phyloP scores from a whole-genome alignment of 805 yeast genomes.

The Candida cerambycidarum region DNA sequence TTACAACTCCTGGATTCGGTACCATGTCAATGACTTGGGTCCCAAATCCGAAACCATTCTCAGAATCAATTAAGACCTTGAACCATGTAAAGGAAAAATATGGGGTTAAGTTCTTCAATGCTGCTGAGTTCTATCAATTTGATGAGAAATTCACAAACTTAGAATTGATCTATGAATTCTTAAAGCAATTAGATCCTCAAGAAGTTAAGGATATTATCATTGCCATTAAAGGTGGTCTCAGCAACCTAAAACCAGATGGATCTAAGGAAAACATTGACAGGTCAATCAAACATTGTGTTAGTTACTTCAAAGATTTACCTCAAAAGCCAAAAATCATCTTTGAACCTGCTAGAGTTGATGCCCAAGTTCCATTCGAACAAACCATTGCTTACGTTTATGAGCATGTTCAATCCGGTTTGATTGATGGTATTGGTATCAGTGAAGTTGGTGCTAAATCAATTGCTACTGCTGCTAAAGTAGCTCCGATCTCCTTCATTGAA shows the following conservation, averaged over 20 bases:
- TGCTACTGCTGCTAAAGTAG: constrained; percentile 52
- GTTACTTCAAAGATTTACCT: constrained; percentile 21
- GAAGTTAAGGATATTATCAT: constrained; percentile 1
- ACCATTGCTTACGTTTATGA: constrained; percentile 56
- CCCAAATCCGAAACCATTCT: constrained; percentile 52
- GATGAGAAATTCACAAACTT: not conserved
- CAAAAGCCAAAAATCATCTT: constrained; percentile 46
- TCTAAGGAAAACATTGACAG: constrained; percentile 42
- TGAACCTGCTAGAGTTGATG: constrained; percentile 73
- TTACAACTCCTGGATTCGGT: constrained; percentile 56
- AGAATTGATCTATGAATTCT: not conserved
- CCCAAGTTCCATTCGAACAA: constrained; percentile 56
- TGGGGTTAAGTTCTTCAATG: constrained; percentile 58
- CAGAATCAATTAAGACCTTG: constrained; percentile 53
- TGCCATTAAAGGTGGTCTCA: not conserved
- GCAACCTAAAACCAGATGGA: not conserved
- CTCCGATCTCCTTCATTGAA: constrained; percentile 69
- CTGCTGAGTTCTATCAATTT: constrained; percentile 66
- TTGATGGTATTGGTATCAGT: constrained; percentile 71
- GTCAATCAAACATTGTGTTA: constrained; percentile 47
- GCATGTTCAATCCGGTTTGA: constrained; percentile 58
- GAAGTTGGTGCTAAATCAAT: constrained; percentile 70
- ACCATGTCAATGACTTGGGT: constrained; percentile 80
- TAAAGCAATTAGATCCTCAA: not conserved
- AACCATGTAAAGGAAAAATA: constrained; percentile 45